Conservation (phyloP, 305 asterid genomes). For the Plantago rigida region DNA sequence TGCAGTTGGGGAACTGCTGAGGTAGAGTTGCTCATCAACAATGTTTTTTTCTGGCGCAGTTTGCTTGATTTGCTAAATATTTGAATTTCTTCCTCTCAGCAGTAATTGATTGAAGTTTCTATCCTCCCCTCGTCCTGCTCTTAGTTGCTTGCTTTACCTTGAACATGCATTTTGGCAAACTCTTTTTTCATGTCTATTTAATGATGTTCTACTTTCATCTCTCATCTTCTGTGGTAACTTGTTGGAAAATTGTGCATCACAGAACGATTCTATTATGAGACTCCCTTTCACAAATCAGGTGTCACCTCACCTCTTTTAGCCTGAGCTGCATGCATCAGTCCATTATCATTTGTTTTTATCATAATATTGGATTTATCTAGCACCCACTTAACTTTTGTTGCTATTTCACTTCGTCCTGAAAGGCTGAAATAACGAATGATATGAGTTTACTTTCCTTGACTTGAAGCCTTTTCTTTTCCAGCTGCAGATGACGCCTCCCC, state of each 20-base stretch:
- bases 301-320: no score
- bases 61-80: slow-evolving; percentile 9
- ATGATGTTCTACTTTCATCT: neutral
- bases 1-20: slow-evolving; percentile 95
- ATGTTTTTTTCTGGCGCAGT: neutral
- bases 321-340: no score
- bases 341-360: no score
- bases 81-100: slow-evolving; percentile 8
- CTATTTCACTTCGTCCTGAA: no score
- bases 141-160: slow-evolving; percentile 18
- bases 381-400: no score
- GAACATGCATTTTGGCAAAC: neutral
- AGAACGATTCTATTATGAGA: neutral
- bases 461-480: no score
- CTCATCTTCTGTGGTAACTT: neutral
- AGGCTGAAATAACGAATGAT: no score
- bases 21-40: slow-evolving; percentile 41
- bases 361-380: no score
- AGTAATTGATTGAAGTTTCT: neutral
- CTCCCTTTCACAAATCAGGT: neutral
- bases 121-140: slow-evolving; percentile 4
- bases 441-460: no score
- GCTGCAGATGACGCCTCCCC: no score
- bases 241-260: neutral
- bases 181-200: neutral